Base-by-base conservation (phyloP, 1,284 basidiomycete species). In the Puccinia polysora region DNA sequence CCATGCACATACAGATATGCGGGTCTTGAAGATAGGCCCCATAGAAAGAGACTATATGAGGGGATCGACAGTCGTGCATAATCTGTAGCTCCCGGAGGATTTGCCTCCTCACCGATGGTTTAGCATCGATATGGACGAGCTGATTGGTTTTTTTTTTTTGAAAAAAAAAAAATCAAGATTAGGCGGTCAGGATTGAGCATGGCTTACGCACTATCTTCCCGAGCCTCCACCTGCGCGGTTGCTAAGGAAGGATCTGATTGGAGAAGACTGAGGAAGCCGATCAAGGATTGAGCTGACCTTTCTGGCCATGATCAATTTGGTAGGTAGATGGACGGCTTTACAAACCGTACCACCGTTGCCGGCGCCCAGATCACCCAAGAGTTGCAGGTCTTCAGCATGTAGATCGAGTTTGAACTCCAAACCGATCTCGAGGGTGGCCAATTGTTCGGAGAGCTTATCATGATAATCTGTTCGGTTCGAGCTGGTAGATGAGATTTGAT, bases 1-100 rank as follows among this genome's bases (percentile, higher is more conserved):
- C 95, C 89, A 98, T 97, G 81, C 94, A 97, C 75, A 98, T 94
- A 81, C 93, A 97, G 78, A 99, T 95, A 77, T 97, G 96, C 12
- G 95, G 93, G 78, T 98, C 95, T 12, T 88, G 87, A 52, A 97
- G 84, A 82, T 92, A 98, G 32, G 96, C 95, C 74, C 96, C 95
- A 79, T 90, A 97, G 82, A 95, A 97, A 1, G 89, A 91, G 76
- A 98, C 89, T 78, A 98, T 99, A 82, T 92, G 91, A 28, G 85
- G 85, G 2, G 91, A 96, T 75, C 89, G 85, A 81, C 96, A 98
- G 79, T 97, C 90, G 81, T 97, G 92, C 89, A 98, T 91, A 82
- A 99, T 97, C 79, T 98, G 94, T 71, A 98, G 84, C 79, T 98
- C 95, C 72, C 95, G 88, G 30, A 98, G 83, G 75, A 98, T 98